These are phyloP conservation scores for Nakataea oryzae DNA, from an alignment of 2,329 filamentous ascomycete genomes.

Conservation along the genomic window DNA sequence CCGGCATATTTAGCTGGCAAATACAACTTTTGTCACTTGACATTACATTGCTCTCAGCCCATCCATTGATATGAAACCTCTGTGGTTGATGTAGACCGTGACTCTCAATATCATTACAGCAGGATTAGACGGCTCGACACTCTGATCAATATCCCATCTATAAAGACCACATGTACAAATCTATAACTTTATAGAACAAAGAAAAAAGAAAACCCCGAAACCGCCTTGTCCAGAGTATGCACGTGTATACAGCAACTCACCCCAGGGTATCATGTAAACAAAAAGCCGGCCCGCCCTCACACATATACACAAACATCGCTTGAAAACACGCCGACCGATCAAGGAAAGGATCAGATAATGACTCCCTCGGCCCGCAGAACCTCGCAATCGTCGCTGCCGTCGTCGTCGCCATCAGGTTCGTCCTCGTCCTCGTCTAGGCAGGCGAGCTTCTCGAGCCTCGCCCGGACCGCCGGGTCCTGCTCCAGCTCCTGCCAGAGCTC, in stretches of 20 bases:
- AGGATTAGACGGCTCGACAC: neutral
- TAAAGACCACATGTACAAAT: neutral
- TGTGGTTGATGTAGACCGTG: neutral
- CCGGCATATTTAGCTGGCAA: neutral
- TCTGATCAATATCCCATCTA: neutral
- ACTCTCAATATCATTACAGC: neutral
- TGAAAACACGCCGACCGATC: neutral
- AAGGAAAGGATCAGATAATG: neutral
- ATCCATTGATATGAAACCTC: too few relatives aligned
- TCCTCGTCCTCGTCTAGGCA: constrained; percentile 19
- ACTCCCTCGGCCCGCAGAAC: neutral
- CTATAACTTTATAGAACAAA: neutral
- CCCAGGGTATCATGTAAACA: neutral
- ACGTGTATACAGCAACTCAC: neutral
- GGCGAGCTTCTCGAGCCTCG: constrained; percentile 29
- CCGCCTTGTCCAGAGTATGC: neutral
- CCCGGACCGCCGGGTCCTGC: constrained; percentile 33
- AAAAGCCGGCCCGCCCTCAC: neutral
- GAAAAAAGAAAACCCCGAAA: neutral
- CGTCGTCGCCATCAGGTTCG: constrained; percentile 6
- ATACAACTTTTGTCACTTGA: neutral
- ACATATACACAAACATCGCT: neutral
- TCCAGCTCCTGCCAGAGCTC: constrained; percentile 50
- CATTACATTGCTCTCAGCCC: neutral
- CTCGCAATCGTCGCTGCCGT: neutral